Base-by-base conservation (phyloP, 176 grass and related monocot genomes). In the Triticum dicoccoides region DNA sequence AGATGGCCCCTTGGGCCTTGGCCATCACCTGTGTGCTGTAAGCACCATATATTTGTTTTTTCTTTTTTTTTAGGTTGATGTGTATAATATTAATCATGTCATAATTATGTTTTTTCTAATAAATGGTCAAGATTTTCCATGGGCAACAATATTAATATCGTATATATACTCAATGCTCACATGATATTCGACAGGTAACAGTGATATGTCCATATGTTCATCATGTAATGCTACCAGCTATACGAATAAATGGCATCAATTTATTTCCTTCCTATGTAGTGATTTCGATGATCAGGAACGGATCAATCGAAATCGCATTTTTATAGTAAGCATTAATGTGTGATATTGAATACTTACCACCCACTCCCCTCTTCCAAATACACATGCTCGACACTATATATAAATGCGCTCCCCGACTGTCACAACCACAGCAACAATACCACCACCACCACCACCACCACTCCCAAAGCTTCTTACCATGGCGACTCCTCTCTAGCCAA, bases 271-370 rank as follows among this genome's bases (percentile, higher is more conserved):
- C 21, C 38, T 1, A 45, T 45, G 42, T 45, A 45, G 42, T 11
- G 11, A 45, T 17, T 23, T 84, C 25, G 61, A 21, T 11, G 32
- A 33, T 33, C 9, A 15, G 38, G 2, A 84, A 23, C 21, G 10
- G 64, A 83, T 78, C 52, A 79, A 61, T 35, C 29, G 24, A 32
- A 32, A 88, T 83, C 64, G 37, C 30, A 47, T 61, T 42, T 42
- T 44, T 69, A 67, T 82, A 25, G 61, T 52, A 35, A 58, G 52
- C 35, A 24, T 18, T 38, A 37, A 47, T 10, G 27, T n/a, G 68
- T 11, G 2, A 27, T 17, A 88, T 78, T 64, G 11, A 88, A 73
- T 61, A 6, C 71, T 45, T 88, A 5, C 64, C 80, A 6, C 23
- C 23, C 71, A 6, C 42, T 32, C 71, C 41, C 15, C 15, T 33